Evolutionary conservation across 2,329 filamentous ascomycete genomes (phyloP).

Genomic region (Trichophyton verrucosum): DNA sequence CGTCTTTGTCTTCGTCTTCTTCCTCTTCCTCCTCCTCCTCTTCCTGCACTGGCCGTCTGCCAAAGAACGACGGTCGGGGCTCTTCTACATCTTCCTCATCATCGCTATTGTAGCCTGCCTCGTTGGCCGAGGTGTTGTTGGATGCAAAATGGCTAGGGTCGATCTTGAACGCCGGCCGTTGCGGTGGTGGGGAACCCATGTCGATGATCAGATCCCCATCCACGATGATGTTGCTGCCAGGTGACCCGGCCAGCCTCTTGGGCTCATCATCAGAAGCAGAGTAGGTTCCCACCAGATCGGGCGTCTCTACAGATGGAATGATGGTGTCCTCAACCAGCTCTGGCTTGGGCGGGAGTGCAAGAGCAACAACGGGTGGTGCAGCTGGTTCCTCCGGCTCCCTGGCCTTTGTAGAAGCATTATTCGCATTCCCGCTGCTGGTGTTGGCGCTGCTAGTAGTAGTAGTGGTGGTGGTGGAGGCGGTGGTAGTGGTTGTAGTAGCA

Average conservation of each 20-base stretch:
- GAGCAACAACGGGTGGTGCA: conserved; percentile 9
- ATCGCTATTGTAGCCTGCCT: conserved; percentile 23
- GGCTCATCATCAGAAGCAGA: conserved; percentile 24
- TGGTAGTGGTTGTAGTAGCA: not conserved
- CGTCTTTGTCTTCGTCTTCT: conserved; percentile 15
- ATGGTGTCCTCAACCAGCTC: conserved; percentile 13
- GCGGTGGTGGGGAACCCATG: conserved; percentile 35
- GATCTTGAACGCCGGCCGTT: conserved; percentile 27
- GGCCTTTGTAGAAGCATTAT: not conserved
- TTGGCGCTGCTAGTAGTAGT: too few species aligned
- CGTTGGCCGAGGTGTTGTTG: conserved; percentile 27
- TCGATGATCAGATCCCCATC: conserved; percentile 38
- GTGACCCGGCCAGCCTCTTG: conserved; percentile 24
- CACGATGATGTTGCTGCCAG: conserved; percentile 34
- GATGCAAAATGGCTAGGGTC: conserved; percentile 33
- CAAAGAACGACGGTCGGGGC: conserved; percentile 27
- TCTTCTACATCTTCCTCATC: conserved; percentile 29
- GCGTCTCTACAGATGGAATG: conserved; percentile 15
- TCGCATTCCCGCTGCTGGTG: not conserved
- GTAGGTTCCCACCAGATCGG: conserved; percentile 19
- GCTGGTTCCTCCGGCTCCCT: not conserved
- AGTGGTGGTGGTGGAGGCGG: not conserved
- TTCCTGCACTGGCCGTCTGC: conserved; percentile 11
- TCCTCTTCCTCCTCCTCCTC: conserved; percentile 12
- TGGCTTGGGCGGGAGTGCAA: conserved; percentile 13